These are phyloP conservation scores for Backusella australiensis DNA, from an alignment of 192 early-diverging fungal genomes.

Conservation along the genomic window DNA sequence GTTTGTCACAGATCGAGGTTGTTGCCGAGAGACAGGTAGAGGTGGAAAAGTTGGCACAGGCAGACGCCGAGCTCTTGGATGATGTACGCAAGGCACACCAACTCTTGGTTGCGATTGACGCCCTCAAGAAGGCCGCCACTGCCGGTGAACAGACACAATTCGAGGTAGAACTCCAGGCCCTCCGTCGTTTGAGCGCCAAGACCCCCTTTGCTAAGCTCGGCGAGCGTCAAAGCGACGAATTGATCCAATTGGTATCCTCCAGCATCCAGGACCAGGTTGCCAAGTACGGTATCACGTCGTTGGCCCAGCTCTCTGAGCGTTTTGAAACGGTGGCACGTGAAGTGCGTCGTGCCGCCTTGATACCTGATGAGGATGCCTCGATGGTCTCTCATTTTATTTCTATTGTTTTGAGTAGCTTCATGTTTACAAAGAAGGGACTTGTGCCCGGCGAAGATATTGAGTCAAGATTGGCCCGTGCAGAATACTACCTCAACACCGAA, in stretches of 20 bases:
- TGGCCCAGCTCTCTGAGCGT: conserved; percentile 61
- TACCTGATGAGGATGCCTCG: conserved; percentile 83
- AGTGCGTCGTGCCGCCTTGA: conserved; percentile 77
- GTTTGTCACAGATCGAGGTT: conserved; percentile 82
- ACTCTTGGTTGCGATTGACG: conserved; percentile 66
- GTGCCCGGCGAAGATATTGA: conserved; percentile 87
- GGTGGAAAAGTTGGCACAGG: conserved; percentile 64
- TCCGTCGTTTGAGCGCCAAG: conserved; percentile 53
- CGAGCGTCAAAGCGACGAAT: conserved; percentile 35
- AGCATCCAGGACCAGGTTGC: conserved; percentile 58
- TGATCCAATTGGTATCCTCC: conserved; percentile 61
- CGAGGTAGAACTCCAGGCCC: conserved; percentile 61
- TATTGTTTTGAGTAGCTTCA: conserved; percentile 61
- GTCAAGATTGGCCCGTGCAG: conserved; percentile 74
- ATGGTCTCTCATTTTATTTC: conserved; percentile 81
- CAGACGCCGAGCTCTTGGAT: conserved; percentile 68
- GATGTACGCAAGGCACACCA: conserved; percentile 58
- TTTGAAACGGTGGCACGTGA: conserved; percentile 69
- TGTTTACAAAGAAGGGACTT: conserved; percentile 85
- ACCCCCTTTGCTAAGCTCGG: conserved; percentile 35
- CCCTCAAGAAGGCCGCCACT: conserved; percentile 58
- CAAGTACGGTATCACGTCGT: conserved; percentile 62
- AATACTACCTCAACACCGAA: conserved; percentile 65
- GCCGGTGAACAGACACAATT: conserved; percentile 57
- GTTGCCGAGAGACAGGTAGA: conserved; percentile 69